Base-by-base conservation (phyloP, 1,284 basidiomycete genomes). In the Ceratorhiza oryzae-sativae region DNA sequence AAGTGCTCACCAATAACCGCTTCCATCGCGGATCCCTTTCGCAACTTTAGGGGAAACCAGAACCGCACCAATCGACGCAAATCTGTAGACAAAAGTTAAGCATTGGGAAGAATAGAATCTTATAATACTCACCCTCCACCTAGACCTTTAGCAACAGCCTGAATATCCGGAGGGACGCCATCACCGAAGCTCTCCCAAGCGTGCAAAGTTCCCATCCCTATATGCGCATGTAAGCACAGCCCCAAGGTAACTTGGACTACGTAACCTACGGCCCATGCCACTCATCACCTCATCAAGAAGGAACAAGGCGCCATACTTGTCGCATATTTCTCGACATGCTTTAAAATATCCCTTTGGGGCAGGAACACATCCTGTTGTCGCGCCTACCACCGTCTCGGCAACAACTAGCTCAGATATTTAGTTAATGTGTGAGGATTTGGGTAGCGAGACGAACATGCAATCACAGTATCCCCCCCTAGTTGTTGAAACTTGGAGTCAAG, bases 281-380 rank as follows among this genome's bases (percentile, higher is more conserved):
- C 89, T 89, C 94, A 91, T 91, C 73, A 90, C 87, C 80, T 95
- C 93, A 77, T 95, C 93, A 49, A 94, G 84, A 55, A 94, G 91
- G 79, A 95, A 89, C n/a, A 95, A 80, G 0, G 90, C 91, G 4
- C 91, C 93, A 75, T 94, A 90, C 77, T 91, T 92, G 67, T 93
- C 86, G 77, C 93, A 94, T n/a, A 95, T 90, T 6, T 87, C 87
- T 77, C 92, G 92, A 87, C 95, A 92, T 3, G 90, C 91, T 34
- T 86, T 87, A 77, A 93, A 90, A 77, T 93, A 93, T 1, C 91
- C 92, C 76, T 89, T 90, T 0, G 91, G 92, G 9, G 92, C 87
- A 41, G 89, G 79, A 2, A 92, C 82, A 23, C 86, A 88, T 32
- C 93, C 94, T 0, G 90, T 88, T 0, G 93, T 90, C 0, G 93